phyloP scores from a whole-genome alignment of 2,329 filamentous ascomycete species.

The Orbilia brochopaga region DNA sequence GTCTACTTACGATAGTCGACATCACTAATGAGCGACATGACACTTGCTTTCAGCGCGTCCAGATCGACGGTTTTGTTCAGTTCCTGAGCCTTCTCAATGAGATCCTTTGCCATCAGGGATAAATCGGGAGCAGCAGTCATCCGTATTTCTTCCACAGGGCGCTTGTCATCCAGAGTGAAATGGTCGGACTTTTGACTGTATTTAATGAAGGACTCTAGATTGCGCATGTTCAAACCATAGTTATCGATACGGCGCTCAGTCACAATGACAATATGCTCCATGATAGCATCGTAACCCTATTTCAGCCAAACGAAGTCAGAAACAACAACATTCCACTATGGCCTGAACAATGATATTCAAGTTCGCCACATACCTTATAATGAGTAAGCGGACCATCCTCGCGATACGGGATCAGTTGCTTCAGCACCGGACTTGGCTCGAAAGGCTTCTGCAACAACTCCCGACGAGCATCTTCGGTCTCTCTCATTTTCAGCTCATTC shows the following conservation, averaged over 20 bases:
- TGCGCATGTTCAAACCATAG: constrained; percentile 41
- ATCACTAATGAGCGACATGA: constrained; percentile 37
- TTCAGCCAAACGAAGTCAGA: constrained; percentile 1
- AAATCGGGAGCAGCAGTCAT: constrained; percentile 42
- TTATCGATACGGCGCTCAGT: constrained; percentile 39
- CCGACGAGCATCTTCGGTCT: constrained; percentile 20
- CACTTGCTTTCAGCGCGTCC: constrained; percentile 18
- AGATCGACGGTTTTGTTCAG: constrained; percentile 29
- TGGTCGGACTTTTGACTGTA: constrained; percentile 31
- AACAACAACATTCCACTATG: not conserved
- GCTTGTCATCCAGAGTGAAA: constrained; percentile 44
- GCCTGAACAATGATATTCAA: not conserved
- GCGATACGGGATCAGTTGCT: constrained; percentile 36
- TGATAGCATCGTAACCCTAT: constrained; percentile 32
- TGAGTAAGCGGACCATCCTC: constrained; percentile 32
- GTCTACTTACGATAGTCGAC: constrained; percentile 37
- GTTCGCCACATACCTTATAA: constrained; percentile 22
- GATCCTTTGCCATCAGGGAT: constrained; percentile 41
- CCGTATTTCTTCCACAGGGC: constrained; percentile 33
- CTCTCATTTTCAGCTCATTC: constrained; percentile 21
- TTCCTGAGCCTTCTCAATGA: constrained; percentile 32
- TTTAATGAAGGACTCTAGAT: constrained; percentile 30
- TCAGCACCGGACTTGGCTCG: constrained; percentile 26
- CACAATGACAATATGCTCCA: constrained; percentile 33
- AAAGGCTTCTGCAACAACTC: constrained; percentile 17